phyloP scores from a whole-genome alignment of 2,329 filamentous ascomycete genomes.

The Pseudogymnoascus sp. region DNA sequence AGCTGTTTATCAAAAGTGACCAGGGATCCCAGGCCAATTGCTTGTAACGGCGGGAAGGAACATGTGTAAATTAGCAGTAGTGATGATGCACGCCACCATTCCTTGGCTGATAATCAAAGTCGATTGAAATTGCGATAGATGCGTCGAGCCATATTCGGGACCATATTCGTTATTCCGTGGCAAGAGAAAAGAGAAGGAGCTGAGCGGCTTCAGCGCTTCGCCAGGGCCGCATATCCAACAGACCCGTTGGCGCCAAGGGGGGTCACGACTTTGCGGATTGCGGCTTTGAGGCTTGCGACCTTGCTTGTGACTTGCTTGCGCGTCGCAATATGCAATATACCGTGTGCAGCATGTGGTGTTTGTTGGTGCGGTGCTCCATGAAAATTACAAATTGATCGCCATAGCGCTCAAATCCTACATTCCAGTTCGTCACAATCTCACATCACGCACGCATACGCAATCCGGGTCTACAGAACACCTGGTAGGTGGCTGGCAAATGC shows the following conservation, averaged over 20 bases:
- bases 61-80: not conserved
- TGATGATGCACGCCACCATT: not conserved
- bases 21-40: not conserved
- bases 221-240: not conserved
- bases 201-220: not conserved
- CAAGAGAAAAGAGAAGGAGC: not conserved
- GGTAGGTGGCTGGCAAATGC: not conserved
- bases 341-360: not conserved
- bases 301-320: not conserved
- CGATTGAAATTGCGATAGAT: conserved; percentile 6
- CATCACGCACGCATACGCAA: not conserved
- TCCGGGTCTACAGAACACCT: not conserved
- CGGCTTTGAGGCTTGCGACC: no score
- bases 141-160: not conserved
- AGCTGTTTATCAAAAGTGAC: not conserved
- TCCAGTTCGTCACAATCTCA: not conserved
- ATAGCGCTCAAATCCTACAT: not conserved
- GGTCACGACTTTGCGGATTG: not conserved
- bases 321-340: not conserved
- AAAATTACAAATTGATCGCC: conserved; percentile 6
- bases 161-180: not conserved
- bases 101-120: not conserved
- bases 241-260: not conserved
- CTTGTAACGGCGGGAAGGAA: not conserved
- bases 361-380: no score